These are phyloP conservation scores for Tremella mesenterica DNA, from an alignment of 768 basidiomycete species.

Conservation along the genomic window DNA sequence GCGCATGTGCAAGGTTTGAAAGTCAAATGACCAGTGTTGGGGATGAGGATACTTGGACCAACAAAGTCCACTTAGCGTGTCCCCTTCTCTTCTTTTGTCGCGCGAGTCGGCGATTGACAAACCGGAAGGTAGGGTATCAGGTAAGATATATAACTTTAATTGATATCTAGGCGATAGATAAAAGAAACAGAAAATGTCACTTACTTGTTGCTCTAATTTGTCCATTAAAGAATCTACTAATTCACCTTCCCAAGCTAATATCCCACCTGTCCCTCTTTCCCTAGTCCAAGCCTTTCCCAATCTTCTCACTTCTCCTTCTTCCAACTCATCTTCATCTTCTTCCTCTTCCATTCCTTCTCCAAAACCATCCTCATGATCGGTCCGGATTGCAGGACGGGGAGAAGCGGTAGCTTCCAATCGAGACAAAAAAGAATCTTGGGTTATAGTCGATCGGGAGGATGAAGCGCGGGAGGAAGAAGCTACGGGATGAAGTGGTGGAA, in stretches of 20 bases:
- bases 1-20: too few relatives aligned
- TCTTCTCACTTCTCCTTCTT: slow-evolving; percentile 30
- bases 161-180: background rate
- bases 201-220: slow-evolving; percentile 42
- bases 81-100: too few relatives aligned
- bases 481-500: background rate
- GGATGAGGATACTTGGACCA: background rate
- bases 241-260: slow-evolving; percentile 41
- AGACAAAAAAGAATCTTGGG: background rate
- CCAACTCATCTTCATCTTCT: slow-evolving; percentile 19
- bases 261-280: slow-evolving; percentile 38
- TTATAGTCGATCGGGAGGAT: background rate
- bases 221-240: slow-evolving; percentile 37
- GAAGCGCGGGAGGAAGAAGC: background rate
- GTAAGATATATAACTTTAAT: too few relatives aligned
- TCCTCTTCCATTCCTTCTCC: slow-evolving; percentile 6
- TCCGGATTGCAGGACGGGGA: background rate
- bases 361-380: background rate
- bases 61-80: too few relatives aligned
- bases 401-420: slow-evolving; percentile 4
- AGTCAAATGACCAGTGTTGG: background rate
- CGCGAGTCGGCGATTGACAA: too few relatives aligned
- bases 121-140: too few relatives aligned
- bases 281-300: slow-evolving; percentile 33
- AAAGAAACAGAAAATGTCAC: slow-evolving; percentile 5